Percentiles rank a stretch among this genome's conserved stretches.
These are phyloP conservation scores for Neofusicoccum cordaticola DNA, from an alignment of 2,329 filamentous ascomycete species.

Conservation along the genomic window DNA sequence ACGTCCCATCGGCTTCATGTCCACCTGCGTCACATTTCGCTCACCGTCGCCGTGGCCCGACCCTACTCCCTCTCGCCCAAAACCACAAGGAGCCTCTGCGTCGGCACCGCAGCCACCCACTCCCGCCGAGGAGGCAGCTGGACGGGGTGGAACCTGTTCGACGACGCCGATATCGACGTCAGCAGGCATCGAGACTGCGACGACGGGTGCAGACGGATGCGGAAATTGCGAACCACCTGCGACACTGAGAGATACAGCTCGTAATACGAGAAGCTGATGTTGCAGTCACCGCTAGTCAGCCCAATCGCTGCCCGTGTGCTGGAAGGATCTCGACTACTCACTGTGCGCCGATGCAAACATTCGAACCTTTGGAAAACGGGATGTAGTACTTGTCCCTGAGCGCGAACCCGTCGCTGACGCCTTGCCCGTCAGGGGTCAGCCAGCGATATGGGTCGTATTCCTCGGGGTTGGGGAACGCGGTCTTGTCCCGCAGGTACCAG, in stretches of 20 bases:
- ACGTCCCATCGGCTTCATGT: neutral
- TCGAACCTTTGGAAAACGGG: conserved; percentile 4
- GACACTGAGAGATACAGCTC: conserved; percentile 3
- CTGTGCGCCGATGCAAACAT: conserved; percentile 3
- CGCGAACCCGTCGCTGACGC: neutral
- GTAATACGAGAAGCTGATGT: conserved; percentile 8
- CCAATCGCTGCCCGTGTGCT: no score
- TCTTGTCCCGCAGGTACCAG: conserved; percentile 9
- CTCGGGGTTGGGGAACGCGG: neutral
- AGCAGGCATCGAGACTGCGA: neutral
- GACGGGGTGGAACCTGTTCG: neutral
- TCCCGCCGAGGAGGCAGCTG: neutral
- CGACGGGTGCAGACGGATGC: neutral
- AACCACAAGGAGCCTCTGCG: neutral
- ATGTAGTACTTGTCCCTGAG: conserved; percentile 5
- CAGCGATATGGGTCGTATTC: conserved; percentile 6
- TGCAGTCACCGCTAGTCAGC: neutral
- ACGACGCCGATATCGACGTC: neutral
- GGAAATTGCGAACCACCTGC: neutral
- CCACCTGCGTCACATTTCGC: neutral
- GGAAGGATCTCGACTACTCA: neutral
- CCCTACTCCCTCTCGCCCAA: neutral
- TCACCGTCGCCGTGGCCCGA: no score
- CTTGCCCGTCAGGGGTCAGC: neutral
- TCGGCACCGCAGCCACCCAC: neutral